Base-by-base conservation (phyloP, 768 basidiomycete genomes). In the Punctularia strigosozonata region DNA sequence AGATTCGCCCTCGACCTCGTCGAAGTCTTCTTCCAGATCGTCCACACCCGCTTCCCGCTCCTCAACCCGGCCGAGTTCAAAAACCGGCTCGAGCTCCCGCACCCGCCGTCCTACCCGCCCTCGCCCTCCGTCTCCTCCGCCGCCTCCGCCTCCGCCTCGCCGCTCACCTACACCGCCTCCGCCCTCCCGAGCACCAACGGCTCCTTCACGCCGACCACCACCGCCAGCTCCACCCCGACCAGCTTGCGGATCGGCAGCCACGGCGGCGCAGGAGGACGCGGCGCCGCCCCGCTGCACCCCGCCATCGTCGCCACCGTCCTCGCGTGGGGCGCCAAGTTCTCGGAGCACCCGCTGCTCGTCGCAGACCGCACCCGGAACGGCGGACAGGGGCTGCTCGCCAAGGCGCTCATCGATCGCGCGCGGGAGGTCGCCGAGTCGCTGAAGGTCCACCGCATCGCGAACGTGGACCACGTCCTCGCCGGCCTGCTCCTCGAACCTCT, bases 1-100 rank as follows among this genome's bases (percentile, higher is more conserved):
- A 95, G 91, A 60, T 86, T 97, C 52, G 83, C 89, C 3, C 75
- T 83, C 38, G 90, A 97, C 61, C 79, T 95, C 38, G 79, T 94
- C 52, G 89, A 95, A 60, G 88, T 92, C 32, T 97, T 81, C 63
- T 92, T 94, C 56, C 87, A 92, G 58, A 85, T 86, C 43, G 83
- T 87, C 28, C 89, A 92, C 58, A 81, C 84, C 19, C 79, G 91
- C 40, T 68, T 87, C 42, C 89, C 91, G 36, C 73, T 91, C 37
- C 75, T 92, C 56, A 85, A 89, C 61, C 86, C 87, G 42, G 63
- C 71, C 19, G 75, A 80, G 48, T 88, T 92, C 57, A 82, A 86
- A 42, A 68, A 68, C 31, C 78, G 80, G 14, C 69, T 91, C 40
- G 68, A 72, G 38, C 40, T 39, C 42, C 47, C 36, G 34, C 37